Conservation (phyloP, 2,329 filamentous ascomycete species). For the Aureobasidium leucospermi region DNA sequence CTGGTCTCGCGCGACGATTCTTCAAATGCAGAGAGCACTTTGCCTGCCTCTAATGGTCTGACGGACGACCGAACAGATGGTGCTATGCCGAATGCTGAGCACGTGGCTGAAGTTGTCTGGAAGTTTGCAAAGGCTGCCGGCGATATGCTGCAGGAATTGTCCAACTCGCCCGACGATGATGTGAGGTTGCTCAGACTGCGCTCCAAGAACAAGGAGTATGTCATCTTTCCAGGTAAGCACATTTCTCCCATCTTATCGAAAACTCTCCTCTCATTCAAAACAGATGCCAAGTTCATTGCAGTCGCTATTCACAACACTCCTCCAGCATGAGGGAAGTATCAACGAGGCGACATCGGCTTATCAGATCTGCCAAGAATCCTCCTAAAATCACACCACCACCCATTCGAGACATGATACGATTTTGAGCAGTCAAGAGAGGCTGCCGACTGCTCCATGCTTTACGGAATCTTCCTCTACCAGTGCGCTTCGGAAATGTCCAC, state of each 20-base stretch:
- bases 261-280: not conserved
- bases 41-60: slow-evolving; percentile 15
- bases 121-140: slow-evolving; percentile 64
- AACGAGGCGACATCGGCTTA: not conserved
- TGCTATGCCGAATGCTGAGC: slow-evolving; percentile 54
- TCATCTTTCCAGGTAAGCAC: slow-evolving; percentile 61
- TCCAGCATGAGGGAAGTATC: slow-evolving; percentile 42
- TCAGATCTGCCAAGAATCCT: not conserved
- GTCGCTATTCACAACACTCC: slow-evolving; percentile 79
- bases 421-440: not conserved
- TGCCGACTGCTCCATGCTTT: not conserved
- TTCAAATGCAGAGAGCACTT: slow-evolving; percentile 34
- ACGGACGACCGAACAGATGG: slow-evolving; percentile 21
- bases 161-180: slow-evolving; percentile 68
- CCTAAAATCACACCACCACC: not conserved
- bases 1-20: slow-evolving; percentile 54
- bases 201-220: slow-evolving; percentile 78
- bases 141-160: slow-evolving; percentile 62
- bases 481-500: slow-evolving; percentile 61
- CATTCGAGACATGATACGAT: not conserved
- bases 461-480: slow-evolving; percentile 40
- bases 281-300: slow-evolving; percentile 67
- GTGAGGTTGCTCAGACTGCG: slow-evolving; percentile 67
- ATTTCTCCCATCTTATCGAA: not conserved
- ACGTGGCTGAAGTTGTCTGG: slow-evolving; percentile 71